These are phyloP conservation scores for Ophiostoma fasciatum DNA, from an alignment of 2,329 filamentous ascomycete species.

Conservation along the genomic window DNA sequence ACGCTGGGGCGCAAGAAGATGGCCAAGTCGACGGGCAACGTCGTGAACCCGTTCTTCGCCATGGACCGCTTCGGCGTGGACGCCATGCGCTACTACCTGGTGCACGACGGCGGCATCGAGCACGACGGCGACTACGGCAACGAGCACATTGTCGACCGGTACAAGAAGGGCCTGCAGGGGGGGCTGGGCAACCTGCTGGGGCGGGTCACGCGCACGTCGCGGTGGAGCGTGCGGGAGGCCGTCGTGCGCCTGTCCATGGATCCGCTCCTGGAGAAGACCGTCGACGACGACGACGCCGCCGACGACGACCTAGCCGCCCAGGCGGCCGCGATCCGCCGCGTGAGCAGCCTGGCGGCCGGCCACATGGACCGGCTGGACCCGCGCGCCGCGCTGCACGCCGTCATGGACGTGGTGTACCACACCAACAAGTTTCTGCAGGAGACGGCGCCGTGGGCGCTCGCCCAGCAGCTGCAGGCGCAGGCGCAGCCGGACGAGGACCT, in stretches of 20 bases:
- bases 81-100: slow-evolving; percentile 76
- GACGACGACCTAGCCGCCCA: neutral
- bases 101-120: slow-evolving; percentile 60
- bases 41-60: slow-evolving; percentile 87
- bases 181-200: slow-evolving; percentile 69
- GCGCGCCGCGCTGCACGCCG: slow-evolving; percentile 46
- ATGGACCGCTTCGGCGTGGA: slow-evolving; percentile 81
- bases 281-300: slow-evolving; percentile 12
- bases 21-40: slow-evolving; percentile 91
- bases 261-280: slow-evolving; percentile 7
- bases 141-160: slow-evolving; percentile 53
- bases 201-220: slow-evolving; percentile 52
- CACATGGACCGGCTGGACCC: slow-evolving; percentile 52
- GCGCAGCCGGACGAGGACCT: slow-evolving; percentile 18
- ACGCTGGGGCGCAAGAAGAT: slow-evolving; percentile 85
- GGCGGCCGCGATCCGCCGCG: slow-evolving; percentile 5
- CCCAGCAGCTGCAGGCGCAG: slow-evolving; percentile 39
- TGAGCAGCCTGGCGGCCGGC: slow-evolving; percentile 27
- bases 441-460: slow-evolving; percentile 52
- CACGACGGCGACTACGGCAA: slow-evolving; percentile 83
- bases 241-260: slow-evolving; percentile 23
- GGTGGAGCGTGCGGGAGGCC: slow-evolving; percentile 51
- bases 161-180: slow-evolving; percentile 64
- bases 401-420: slow-evolving; percentile 50
- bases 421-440: slow-evolving; percentile 53